Conservation (phyloP, 1,284 basidiomycete species). For the Boletus semigastroideus region DNA sequence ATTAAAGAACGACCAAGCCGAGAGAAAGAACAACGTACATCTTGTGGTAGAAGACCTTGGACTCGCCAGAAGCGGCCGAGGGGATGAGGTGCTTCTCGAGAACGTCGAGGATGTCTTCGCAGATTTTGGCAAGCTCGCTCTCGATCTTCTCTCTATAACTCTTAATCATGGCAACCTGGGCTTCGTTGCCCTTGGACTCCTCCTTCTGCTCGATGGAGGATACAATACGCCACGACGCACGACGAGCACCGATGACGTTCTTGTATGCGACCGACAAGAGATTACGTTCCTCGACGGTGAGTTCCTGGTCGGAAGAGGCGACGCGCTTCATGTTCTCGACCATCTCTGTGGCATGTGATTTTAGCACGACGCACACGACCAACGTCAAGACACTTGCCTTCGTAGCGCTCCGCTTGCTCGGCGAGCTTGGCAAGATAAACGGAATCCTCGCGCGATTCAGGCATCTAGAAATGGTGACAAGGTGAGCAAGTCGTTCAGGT, state of each 20-base stretch:
- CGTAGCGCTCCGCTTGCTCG: conserved; percentile 98
- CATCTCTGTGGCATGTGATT: conserved; percentile 69
- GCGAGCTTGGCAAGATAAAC: conserved; percentile 99
- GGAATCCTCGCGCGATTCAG: conserved; percentile 90
- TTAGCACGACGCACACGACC: conserved; percentile 15
- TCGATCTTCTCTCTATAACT: conserved; percentile 99
- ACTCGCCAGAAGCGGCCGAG: conserved; percentile 96
- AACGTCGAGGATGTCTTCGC: conserved; percentile 98
- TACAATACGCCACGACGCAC: conserved; percentile 98
- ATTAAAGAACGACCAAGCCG: conserved; percentile 1
- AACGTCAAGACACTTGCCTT: conserved; percentile 61
- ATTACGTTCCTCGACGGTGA: conserved; percentile 99
- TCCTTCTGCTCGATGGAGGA: conserved; percentile 99
- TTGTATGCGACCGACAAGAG: conserved; percentile 99
- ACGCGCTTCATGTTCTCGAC: conserved; percentile 99
- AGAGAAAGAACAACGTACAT: conserved; percentile 62
- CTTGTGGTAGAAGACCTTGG: conserved; percentile 99
- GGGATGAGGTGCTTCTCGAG: conserved; percentile 99
- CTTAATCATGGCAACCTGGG: conserved; percentile 99
- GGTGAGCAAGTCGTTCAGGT: conserved; percentile 23
- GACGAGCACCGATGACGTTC: conserved; percentile 99
- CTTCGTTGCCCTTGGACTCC: conserved; percentile 98
- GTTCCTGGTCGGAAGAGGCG: conserved; percentile 94
- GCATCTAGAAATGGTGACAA: conserved; percentile 53
- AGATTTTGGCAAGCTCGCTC: conserved; percentile 97